Evolutionary conservation across 805 yeast genomes (phyloP), one percentile per base, ranked within the genome.

Genomic region (Hanseniaspora guilliermondii): DNA sequence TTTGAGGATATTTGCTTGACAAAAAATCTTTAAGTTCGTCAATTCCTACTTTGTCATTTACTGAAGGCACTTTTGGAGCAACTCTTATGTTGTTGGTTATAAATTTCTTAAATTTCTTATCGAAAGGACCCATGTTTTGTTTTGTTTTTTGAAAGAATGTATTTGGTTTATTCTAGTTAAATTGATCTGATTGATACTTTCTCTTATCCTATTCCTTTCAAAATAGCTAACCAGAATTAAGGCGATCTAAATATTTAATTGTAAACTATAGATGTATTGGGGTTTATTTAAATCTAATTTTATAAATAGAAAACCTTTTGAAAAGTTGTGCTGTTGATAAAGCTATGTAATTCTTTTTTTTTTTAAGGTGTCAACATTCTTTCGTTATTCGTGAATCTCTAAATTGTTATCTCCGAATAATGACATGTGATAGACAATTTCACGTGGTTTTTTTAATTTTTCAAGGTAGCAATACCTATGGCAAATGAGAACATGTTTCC

Each of bases 1-100:
- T 97, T 60, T 79, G 83, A 25, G 96, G 95, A 69, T 87, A 93
- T 70, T 87, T 97, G 8, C 96, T 87, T 5, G 89, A 97, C 53
- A 93, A 75, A 1, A 97, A 97, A 35, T 79, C 79, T 60, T 89
- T 80, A 62, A 93, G 77, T 69, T 93, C 98, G 62, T 78, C 86
- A n/a, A 95, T 80, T 69, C 93, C 95, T 49, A 88, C 85, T 66
- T 66, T 70, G 22, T 50, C 54, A 42, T 41, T 50, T 6, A 50
- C 54, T 32, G 61, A 60, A 11, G 71, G 67, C 42, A 68, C 66
- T 54, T 66, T 66, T n/a, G 71, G 71, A 2, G 71, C 71, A 11
- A 66, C 61, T 56, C 71, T 58, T 21, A 67, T 64, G 6, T 69
- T 65, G 49, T 68, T 61, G 58, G 66, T 64, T 8, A 68, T 48